Evolutionary conservation across 106 monocot species (phyloP).

Genomic region (Hemerocallis citrina): DNA sequence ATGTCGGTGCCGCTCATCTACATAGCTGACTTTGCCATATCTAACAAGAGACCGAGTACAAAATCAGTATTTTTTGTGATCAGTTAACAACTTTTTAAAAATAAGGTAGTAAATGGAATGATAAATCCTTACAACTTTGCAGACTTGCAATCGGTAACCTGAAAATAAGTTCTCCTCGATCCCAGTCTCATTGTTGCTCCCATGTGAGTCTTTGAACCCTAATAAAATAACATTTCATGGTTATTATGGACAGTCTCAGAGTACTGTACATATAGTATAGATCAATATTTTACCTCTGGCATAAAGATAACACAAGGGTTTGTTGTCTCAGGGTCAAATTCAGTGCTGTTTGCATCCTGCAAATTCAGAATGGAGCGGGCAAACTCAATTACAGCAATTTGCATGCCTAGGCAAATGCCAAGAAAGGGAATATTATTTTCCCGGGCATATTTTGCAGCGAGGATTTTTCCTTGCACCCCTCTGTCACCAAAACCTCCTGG

Average conservation of each 20-base stretch:
- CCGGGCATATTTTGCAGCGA: conserved; percentile 70
- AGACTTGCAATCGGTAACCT: conserved; percentile 31
- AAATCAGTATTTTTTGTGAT: not conserved
- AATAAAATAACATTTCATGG: not conserved
- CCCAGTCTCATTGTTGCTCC: conserved; percentile 81
- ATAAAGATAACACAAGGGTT: conserved; percentile 69
- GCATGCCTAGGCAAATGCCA: conserved; percentile 81
- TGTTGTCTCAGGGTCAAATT: conserved; percentile 49
- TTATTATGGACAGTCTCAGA: not conserved
- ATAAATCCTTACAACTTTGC: conserved; percentile 41
- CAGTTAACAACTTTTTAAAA: not conserved
- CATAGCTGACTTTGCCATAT: conserved; percentile 37
- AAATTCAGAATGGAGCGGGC: conserved; percentile 49
- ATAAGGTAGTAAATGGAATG: not conserved
- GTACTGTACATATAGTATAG: not conserved
- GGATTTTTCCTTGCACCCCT: conserved; percentile 72
- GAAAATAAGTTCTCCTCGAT: conserved; percentile 54
- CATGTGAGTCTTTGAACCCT: conserved; percentile 82
- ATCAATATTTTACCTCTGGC: conserved; percentile 47
- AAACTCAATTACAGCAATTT: conserved; percentile 67
- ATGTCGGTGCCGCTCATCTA: conserved; percentile 73
- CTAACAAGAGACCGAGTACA: conserved; percentile 17
- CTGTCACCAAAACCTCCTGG: conserved; percentile 79
- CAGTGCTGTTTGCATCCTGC: conserved; percentile 63
- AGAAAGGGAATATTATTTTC: conserved; percentile 68